These are phyloP conservation scores for Candida incommunis DNA, from an alignment of 805 yeast genomes.

Conservation along the genomic window DNA sequence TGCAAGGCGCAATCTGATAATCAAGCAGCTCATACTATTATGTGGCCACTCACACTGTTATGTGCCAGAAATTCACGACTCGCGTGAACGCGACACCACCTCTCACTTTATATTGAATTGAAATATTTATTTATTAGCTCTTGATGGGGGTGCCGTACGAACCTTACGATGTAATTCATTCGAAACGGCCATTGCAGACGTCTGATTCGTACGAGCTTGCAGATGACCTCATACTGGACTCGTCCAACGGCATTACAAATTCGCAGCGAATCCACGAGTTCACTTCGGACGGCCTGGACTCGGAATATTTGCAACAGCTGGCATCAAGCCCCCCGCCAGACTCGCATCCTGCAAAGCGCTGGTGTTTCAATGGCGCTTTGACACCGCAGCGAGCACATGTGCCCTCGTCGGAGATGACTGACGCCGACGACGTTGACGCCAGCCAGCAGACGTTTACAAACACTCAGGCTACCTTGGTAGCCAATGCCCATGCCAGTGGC, in stretches of 20 bases:
- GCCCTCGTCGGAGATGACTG: neutral
- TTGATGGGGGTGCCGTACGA: too few relatives aligned
- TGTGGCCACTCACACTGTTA: too few relatives aligned
- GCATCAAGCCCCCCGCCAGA: neutral
- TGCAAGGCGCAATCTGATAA: too few relatives aligned
- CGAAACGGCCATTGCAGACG: neutral
- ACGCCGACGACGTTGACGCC: neutral
- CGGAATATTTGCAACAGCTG: neutral
- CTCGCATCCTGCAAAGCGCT: constrained; percentile 1
- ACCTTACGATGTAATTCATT: too few relatives aligned
- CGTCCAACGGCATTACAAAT: neutral
- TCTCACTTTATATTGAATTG: too few relatives aligned
- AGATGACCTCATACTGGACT: neutral
- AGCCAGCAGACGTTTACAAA: neutral
- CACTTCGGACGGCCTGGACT: neutral
- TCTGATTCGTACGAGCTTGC: neutral
- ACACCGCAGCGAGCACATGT: neutral
- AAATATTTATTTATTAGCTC: too few relatives aligned
- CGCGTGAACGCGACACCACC: too few relatives aligned
- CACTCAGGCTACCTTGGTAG: neutral
- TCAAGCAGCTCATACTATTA: too few relatives aligned
- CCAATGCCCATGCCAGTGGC: neutral
- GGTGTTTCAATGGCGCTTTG: neutral
- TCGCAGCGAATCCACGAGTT: constrained; percentile 1
- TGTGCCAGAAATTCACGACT: too few relatives aligned